Conservation (phyloP, 768 basidiomycete species). For the Rhizopogon vinicolor region DNA sequence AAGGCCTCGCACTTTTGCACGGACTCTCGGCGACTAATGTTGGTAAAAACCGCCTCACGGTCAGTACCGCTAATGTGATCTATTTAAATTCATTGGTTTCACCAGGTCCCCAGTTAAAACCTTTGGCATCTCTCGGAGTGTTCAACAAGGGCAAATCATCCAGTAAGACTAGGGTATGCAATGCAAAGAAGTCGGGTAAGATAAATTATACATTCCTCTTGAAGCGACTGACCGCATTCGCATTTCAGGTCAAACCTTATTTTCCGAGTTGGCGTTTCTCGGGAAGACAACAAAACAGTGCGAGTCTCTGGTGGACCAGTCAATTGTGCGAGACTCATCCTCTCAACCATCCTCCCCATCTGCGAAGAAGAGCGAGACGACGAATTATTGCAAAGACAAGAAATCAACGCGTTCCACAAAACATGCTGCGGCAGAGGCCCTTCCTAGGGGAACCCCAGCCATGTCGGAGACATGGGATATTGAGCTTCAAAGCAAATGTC, state of each 20-base stretch:
- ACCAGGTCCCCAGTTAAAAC: slow-evolving; percentile 21
- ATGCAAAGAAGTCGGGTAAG: slow-evolving; percentile 12
- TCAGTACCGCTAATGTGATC: slow-evolving; percentile 5
- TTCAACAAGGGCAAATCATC: slow-evolving; percentile 34
- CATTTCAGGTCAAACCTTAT: slow-evolving; percentile 21
- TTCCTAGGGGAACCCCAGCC: slow-evolving; percentile 2
- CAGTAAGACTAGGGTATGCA: slow-evolving; percentile 15
- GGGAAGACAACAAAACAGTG: slow-evolving; percentile 18
- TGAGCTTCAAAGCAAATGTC: slow-evolving; percentile 32
- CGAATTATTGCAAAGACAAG: slow-evolving; percentile 1
- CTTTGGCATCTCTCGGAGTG: slow-evolving; percentile 26
- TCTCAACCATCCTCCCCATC: slow-evolving; percentile 8
- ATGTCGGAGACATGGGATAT: slow-evolving; percentile 55
- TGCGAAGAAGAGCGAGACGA: slow-evolving; percentile 4
- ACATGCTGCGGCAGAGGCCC: background rate
- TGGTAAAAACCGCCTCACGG: slow-evolving; percentile 32
- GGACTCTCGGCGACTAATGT: slow-evolving; percentile 34
- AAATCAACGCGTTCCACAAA: background rate
- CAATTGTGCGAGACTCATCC: background rate
- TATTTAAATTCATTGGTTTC: background rate
- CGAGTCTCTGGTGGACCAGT: background rate
- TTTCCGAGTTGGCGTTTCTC: slow-evolving; percentile 47
- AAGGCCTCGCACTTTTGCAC: slow-evolving; percentile 31
- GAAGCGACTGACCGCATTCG: slow-evolving; percentile 5
- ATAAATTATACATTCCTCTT: background rate